These are phyloP conservation scores for Epichloe brachyelytri DNA, from an alignment of 2,329 filamentous ascomycete genomes.

Conservation along the genomic window DNA sequence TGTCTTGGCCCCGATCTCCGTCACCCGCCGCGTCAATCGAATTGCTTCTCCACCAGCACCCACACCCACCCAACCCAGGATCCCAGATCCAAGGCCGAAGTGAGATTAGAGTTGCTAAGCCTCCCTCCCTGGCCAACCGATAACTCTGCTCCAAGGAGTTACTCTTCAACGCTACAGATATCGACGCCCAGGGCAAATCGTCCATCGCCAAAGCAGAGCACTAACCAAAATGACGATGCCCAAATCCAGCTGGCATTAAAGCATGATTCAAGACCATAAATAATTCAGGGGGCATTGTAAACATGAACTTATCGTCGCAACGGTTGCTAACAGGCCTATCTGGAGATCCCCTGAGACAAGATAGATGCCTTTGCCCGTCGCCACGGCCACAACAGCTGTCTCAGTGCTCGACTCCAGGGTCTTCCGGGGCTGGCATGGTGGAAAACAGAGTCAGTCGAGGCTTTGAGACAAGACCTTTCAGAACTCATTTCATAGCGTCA, in stretches of 20 bases:
- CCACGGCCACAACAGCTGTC: constrained; percentile 1
- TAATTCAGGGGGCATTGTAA: too few species aligned
- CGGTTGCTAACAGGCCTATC: not conserved
- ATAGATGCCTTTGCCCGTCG: not conserved
- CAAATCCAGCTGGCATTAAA: not conserved
- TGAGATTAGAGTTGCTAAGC: too few species aligned
- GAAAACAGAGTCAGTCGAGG: not conserved
- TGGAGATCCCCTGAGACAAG: not conserved
- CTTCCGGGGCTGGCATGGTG: not conserved
- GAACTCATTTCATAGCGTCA: not conserved
- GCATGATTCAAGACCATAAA: not conserved
- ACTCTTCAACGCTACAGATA: too few species aligned
- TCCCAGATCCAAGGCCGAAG: not conserved
- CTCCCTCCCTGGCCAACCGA: not conserved
- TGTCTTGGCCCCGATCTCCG: too few species aligned
- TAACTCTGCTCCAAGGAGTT: not conserved
- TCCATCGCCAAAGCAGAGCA: not conserved
- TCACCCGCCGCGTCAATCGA: too few species aligned
- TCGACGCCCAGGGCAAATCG: not conserved
- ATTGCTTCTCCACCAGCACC: too few species aligned
- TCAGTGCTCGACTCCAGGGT: not conserved
- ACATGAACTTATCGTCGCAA: not conserved
- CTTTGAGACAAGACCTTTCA: not conserved
- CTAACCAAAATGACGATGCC: not conserved
- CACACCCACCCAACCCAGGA: too few species aligned